These are phyloP conservation scores for Fusarium verrucosum DNA, from an alignment of 2,329 filamentous ascomycete species.

Conservation along the genomic window DNA sequence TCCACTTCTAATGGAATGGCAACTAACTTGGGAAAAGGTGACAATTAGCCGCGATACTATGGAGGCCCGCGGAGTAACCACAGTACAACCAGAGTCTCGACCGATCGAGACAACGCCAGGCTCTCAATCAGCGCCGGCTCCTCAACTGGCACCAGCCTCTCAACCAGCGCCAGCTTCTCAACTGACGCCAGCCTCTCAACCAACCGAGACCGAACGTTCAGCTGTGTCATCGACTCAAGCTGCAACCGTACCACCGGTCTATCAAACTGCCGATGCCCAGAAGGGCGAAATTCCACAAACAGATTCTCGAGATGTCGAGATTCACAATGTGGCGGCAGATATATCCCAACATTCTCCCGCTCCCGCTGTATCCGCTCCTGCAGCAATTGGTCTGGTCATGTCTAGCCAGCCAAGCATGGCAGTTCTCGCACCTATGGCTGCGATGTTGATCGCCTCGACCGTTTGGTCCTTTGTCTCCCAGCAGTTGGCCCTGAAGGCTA, in stretches of 20 bases:
- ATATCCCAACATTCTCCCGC: constrained; percentile 7
- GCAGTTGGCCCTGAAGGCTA: neutral
- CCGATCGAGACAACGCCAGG: neutral
- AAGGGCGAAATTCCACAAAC: neutral
- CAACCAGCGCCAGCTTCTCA: neutral
- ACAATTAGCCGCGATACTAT: constrained; percentile 14
- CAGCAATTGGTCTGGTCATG: neutral
- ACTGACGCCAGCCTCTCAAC: neutral
- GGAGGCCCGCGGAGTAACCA: neutral
- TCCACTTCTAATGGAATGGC: neutral
- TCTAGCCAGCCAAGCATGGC: neutral
- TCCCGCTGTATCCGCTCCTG: neutral
- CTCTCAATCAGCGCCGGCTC: neutral
- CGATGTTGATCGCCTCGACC: constrained; percentile 12
- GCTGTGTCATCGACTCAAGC: neutral
- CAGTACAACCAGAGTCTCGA: constrained; percentile 3
- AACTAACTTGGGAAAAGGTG: constrained; percentile 42
- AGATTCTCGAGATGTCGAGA: constrained; percentile 15
- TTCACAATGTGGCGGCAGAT: constrained; percentile 25
- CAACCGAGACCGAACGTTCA: neutral
- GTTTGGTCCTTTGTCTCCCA: constrained; percentile 17
- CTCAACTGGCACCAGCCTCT: neutral
- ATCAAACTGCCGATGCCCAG: constrained; percentile 4
- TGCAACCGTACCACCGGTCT: neutral
- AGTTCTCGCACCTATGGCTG: constrained; percentile 7